A percentile compares a stretch with the other conserved stretches of the same genome.
These are phyloP conservation scores for Bertia moriformis DNA, from an alignment of 2,329 filamentous ascomycete species.

Conservation along the genomic window DNA sequence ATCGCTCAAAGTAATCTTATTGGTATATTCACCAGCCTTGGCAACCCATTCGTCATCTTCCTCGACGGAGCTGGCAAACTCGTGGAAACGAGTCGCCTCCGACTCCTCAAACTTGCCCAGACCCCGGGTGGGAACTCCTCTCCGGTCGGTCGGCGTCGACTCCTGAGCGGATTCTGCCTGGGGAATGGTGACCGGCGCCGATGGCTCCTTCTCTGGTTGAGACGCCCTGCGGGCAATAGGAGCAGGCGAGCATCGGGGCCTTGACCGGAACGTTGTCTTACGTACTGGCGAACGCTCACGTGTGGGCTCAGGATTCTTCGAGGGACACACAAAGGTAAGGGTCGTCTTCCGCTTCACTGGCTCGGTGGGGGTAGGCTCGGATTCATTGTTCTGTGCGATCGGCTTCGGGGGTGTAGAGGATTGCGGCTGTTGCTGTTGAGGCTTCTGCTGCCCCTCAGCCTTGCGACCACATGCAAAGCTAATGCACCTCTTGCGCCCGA, in stretches of 20 bases:
- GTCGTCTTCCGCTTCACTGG: conserved; percentile 23
- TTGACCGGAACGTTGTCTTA: conserved; percentile 9
- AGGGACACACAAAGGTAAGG: conserved; percentile 29
- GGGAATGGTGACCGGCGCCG: conserved; percentile 3
- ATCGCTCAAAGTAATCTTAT: conserved; percentile 72
- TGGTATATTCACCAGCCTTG: conserved; percentile 47
- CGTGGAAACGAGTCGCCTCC: conserved; percentile 61
- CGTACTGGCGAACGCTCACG: conserved; percentile 12
- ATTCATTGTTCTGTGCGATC: conserved; percentile 1
- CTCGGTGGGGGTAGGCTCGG: conserved; percentile 6
- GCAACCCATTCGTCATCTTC: conserved; percentile 84
- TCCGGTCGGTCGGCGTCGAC: conserved; percentile 19
- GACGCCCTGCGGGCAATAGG: conserved; percentile 15
- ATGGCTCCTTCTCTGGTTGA: conserved; percentile 4
- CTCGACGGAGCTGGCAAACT: conserved; percentile 72
- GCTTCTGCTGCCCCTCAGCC: conserved; percentile 9
- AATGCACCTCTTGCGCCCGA: background rate
- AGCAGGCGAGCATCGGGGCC: conserved; percentile 16
- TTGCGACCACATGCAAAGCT: conserved; percentile 10
- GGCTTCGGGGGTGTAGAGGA: background rate
- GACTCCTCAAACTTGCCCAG: conserved; percentile 5
- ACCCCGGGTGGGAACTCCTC: conserved; percentile 14
- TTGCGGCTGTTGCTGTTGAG: conserved; percentile 4
- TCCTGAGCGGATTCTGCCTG: background rate
- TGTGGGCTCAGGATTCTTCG: conserved; percentile 13